These are phyloP conservation scores for Lactifluus echinatus DNA, from an alignment of 768 basidiomycete species.

Conservation along the genomic window DNA sequence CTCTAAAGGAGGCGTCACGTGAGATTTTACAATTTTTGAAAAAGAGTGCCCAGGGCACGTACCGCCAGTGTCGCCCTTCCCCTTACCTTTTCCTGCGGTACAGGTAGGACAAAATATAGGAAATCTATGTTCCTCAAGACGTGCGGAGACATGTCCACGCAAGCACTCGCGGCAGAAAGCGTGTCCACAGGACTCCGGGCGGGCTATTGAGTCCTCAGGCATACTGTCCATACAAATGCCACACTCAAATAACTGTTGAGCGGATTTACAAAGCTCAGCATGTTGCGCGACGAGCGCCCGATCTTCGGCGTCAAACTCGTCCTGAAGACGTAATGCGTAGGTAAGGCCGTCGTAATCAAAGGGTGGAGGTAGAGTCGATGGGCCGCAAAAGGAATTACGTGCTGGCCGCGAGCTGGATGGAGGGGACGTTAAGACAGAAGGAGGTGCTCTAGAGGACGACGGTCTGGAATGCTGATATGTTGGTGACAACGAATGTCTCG, in stretches of 20 bases:
- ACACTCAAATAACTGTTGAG: conserved; percentile 36
- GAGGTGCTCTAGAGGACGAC: no score
- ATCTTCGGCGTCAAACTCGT: no score
- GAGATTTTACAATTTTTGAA: neutral
- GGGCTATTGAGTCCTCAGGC: conserved; percentile 35
- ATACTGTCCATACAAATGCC: conserved; percentile 46
- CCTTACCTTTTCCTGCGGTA: conserved; percentile 24
- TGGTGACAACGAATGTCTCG: no score
- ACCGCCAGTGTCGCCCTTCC: conserved; percentile 27
- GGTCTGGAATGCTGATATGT: no score
- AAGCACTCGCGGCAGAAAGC: conserved; percentile 48
- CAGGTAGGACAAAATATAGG: conserved; percentile 60
- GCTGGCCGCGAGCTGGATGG: no score
- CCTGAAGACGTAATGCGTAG: no score
- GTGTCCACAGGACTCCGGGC: conserved; percentile 41
- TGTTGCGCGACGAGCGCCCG: no score
- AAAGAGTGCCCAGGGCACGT: conserved; percentile 17
- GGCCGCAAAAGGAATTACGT: no score
- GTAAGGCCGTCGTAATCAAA: no score
- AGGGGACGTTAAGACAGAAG: no score
- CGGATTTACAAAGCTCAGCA: no score
- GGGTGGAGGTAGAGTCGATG: no score
- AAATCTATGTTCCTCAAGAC: conserved; percentile 44
- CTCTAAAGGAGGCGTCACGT: conserved; percentile 23
- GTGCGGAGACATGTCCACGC: conserved; percentile 32